Base-by-base conservation (phyloP, 257 asterid species). In the Solanum paucissectum region DNA sequence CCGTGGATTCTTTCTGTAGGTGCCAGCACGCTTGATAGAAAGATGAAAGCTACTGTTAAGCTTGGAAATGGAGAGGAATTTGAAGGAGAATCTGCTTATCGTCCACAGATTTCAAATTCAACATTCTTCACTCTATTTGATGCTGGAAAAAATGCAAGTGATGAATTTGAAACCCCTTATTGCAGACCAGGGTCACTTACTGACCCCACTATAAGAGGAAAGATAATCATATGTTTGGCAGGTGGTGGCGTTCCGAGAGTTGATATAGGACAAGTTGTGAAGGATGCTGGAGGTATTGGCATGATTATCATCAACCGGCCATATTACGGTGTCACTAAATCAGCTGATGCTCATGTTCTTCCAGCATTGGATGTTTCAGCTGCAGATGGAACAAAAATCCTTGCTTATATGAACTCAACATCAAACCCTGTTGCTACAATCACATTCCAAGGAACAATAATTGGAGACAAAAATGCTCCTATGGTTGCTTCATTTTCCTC, bases 1-100 rank as follows among this genome's bases (percentile, higher is more conserved):
- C 94, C 94, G 0, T 93, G 95, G 95, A 75, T 89, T 14, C 92
- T 93, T 58, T 79, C 94, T 0, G 95, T 93, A 6, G 96, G 94
- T 20, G 94, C 96, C 1, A 91, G 94, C 77, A 90, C 93, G 0
- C 87, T 33, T 29, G 93, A 92, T 16, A 83, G 96, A 37, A 88
- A 86, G 68, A n/a, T 93, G 2, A 84, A 37, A 75, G 93, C 91
- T 3, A 88, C 87, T 2, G 92, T 89, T 1, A 34, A 87, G 60
- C 85, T 93, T 18, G 94, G 92, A 46, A 89, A 93, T 46, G 3
- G 12, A 1, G 60, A 73, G 55, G 69, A 82, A 32, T 76, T 88
- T 9, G 69, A 89, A 6, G 95, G 95, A 0, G 91, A 93, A 68
- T 88, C 92, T 0, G 83, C 83, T 16, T 92, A 81, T 44, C 93